Evolutionary conservation across 1,284 basidiomycete genomes (phyloP).

Genomic region (Irpex sp.): DNA sequence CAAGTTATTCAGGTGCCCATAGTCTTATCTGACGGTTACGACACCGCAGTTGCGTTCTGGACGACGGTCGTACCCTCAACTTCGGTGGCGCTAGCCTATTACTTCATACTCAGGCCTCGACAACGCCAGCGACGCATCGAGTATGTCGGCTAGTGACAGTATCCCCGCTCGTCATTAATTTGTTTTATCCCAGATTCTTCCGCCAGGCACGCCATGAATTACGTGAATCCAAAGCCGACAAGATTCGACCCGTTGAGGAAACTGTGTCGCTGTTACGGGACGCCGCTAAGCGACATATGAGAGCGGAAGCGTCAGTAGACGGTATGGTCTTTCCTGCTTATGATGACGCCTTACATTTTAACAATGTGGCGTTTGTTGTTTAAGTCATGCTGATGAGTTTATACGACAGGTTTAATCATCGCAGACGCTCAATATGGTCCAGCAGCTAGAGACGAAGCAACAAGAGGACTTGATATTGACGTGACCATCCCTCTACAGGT

Average conservation of each 20-base stretch:
- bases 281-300: slow-evolving; percentile 40
- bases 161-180: neutral
- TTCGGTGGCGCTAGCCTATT: slow-evolving; percentile 29
- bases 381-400: neutral
- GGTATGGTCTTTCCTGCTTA: slow-evolving; percentile 18
- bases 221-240: slow-evolving; percentile 55
- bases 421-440: slow-evolving; percentile 69
- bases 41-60: slow-evolving; percentile 26
- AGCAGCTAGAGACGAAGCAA: slow-evolving; percentile 44
- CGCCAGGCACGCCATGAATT: slow-evolving; percentile 46
- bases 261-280: slow-evolving; percentile 42
- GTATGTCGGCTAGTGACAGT: slow-evolving; percentile 21
- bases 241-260: slow-evolving; percentile 54
- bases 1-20: slow-evolving; percentile 34
- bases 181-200: slow-evolving; percentile 38
- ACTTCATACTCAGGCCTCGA: slow-evolving; percentile 30
- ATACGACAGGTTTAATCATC: slow-evolving; percentile 62
- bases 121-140: slow-evolving; percentile 26
- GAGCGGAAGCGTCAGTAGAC: slow-evolving; percentile 33
- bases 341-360: slow-evolving; percentile 1
- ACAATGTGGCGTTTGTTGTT: neutral
- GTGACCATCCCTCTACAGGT: slow-evolving; percentile 82
- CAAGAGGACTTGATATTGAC: slow-evolving; percentile 59
- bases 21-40: slow-evolving; percentile 28
- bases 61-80: slow-evolving; percentile 31